Conservation (phyloP, 768 basidiomycete genomes). For the Clitopilus hobsonii region DNA sequence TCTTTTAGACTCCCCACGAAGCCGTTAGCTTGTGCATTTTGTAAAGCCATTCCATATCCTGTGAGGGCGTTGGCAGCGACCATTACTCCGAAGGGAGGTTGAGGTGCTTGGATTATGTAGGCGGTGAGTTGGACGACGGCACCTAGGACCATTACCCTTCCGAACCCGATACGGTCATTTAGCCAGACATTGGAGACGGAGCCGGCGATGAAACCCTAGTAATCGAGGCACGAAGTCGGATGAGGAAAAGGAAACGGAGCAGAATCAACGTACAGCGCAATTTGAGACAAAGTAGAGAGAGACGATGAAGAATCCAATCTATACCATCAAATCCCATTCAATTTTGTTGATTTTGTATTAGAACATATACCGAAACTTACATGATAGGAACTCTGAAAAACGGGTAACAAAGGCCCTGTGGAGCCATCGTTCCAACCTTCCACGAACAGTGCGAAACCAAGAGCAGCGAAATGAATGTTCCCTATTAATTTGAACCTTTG, state of each 20-base stretch:
- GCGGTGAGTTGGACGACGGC: slow-evolving; percentile 28
- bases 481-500: background rate
- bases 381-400: slow-evolving; percentile 19
- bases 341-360: too few relatives aligned
- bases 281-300: slow-evolving; percentile 42
- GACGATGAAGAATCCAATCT: slow-evolving; percentile 44
- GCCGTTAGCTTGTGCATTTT: slow-evolving; percentile 51
- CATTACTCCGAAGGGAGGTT: slow-evolving; percentile 50
- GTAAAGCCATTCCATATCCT: slow-evolving; percentile 46
- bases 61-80: slow-evolving; percentile 37
- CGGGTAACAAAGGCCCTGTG: slow-evolving; percentile 20
- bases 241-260: background rate
- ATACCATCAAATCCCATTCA: too few relatives aligned
- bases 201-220: slow-evolving; percentile 47
- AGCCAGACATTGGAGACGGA: slow-evolving; percentile 44
- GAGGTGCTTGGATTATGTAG: slow-evolving; percentile 40
- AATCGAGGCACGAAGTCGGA: too few relatives aligned
- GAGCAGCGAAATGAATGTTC: slow-evolving; percentile 31
- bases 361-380: too few relatives aligned
- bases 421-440: slow-evolving; percentile 30
- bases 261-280: slow-evolving; percentile 19
- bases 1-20: slow-evolving; percentile 44
- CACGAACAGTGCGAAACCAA: slow-evolving; percentile 40
- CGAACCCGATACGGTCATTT: slow-evolving; percentile 40
- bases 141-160: slow-evolving; percentile 33